A percentile compares a stretch with the other conserved stretches of the same genome.
These are phyloP conservation scores for Candida parachauliodes DNA, from an alignment of 805 yeast genomes.

Conservation along the genomic window DNA sequence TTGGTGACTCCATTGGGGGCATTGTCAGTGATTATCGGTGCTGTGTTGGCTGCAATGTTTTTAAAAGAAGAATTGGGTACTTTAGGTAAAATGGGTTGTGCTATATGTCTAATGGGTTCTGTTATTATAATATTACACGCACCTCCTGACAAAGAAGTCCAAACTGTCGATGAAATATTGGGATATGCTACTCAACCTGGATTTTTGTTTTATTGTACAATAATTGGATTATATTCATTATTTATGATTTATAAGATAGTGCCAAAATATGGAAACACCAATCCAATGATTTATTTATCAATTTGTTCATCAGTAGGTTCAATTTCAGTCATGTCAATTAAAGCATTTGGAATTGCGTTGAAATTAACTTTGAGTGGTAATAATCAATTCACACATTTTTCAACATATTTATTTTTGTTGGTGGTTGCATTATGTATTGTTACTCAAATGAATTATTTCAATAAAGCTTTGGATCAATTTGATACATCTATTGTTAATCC, in stretches of 20 bases:
- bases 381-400: conserved; percentile 81
- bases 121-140: conserved; percentile 88
- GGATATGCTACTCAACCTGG: conserved; percentile 75
- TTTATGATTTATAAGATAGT: conserved; percentile 82
- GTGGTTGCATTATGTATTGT: conserved; percentile 79
- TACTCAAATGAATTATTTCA: conserved; percentile 91
- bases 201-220: conserved; percentile 61
- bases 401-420: conserved; percentile 75
- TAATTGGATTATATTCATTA: conserved; percentile 64
- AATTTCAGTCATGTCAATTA: conserved; percentile 85
- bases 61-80: conserved; percentile 83
- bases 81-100: conserved; percentile 89
- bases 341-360: conserved; percentile 89
- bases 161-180: conserved; percentile 84
- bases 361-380: conserved; percentile 80
- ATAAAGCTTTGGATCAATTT: conserved; percentile 89
- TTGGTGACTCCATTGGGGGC: conserved; percentile 92
- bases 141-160: conserved; percentile 87
- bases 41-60: conserved; percentile 81
- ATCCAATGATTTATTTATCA: conserved; percentile 86
- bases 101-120: conserved; percentile 82
- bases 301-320: conserved; percentile 90
- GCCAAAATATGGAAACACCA: conserved; percentile 72
- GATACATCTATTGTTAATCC: conserved; percentile 93
- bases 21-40: conserved; percentile 84